These are phyloP conservation scores for Cryphonectria japonica DNA, from an alignment of 2,329 filamentous ascomycete genomes.

Conservation along the genomic window DNA sequence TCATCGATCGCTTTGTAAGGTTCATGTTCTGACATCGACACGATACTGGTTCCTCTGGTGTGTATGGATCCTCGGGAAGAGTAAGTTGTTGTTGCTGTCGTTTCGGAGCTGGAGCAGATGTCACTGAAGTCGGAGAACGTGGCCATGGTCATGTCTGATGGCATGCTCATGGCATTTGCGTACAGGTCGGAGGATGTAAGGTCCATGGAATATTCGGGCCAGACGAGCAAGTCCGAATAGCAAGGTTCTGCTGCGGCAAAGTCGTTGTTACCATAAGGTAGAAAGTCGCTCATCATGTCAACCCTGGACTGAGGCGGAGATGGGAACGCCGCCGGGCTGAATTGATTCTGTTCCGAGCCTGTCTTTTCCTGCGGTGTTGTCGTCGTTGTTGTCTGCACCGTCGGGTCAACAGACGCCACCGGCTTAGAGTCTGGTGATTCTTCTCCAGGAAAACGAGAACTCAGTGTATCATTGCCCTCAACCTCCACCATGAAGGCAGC, in stretches of 20 bases:
- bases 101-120: conserved; percentile 47
- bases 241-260: conserved; percentile 42
- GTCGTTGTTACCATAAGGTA: conserved; percentile 41
- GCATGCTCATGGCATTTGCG: conserved; percentile 39
- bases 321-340: conserved; percentile 41
- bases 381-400: conserved; percentile 36
- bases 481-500: conserved; percentile 44
- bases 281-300: conserved; percentile 48
- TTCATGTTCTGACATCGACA: conserved; percentile 47
- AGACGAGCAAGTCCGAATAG: conserved; percentile 50
- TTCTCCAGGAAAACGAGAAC: conserved; percentile 35
- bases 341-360: conserved; percentile 40
- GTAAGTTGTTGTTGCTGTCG: conserved; percentile 43
- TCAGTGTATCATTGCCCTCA: conserved; percentile 34
- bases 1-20: conserved; percentile 38
- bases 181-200: conserved; percentile 44
- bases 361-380: conserved; percentile 35
- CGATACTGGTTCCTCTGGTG: conserved; percentile 52
- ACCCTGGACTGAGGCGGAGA: conserved; percentile 42
- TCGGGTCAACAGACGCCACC: conserved; percentile 39
- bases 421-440: conserved; percentile 36
- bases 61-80: conserved; percentile 50
- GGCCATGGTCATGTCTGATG: conserved; percentile 41
- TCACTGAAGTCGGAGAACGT: conserved; percentile 47
- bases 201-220: conserved; percentile 49